These are phyloP conservation scores for Acorus calamus DNA, from an alignment of 106 monocot species.

Conservation along the genomic window DNA sequence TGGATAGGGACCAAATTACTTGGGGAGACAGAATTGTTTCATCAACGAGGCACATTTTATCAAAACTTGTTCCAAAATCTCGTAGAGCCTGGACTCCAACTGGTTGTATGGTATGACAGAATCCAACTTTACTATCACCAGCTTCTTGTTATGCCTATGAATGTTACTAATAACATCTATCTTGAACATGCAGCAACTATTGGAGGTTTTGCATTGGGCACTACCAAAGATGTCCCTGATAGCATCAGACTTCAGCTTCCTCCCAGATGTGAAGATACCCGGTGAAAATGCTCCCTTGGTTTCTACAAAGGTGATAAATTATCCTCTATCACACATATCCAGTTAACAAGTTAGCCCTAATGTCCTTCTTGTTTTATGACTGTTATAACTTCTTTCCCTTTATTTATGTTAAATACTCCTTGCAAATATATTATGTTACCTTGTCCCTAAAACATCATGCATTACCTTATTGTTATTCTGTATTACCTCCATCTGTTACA, in stretches of 20 bases:
- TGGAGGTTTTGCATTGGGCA: constrained; percentile 80
- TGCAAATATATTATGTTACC: no score
- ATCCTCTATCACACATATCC: no score
- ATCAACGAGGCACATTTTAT: constrained; percentile 29
- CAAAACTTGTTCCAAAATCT: constrained; percentile 85
- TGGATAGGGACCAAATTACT: constrained; percentile 23
- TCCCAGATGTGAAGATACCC: constrained; percentile 76
- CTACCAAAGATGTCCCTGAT: constrained; percentile 94
- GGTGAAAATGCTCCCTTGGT: constrained; percentile 96
- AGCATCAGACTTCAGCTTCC: constrained; percentile 91
- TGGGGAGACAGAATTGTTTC: constrained; percentile 23
- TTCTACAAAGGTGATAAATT: constrained; percentile 49
- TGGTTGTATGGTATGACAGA: constrained; percentile 65
- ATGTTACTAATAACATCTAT: not conserved
- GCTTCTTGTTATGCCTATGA: not conserved
- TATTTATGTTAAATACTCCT: no score
- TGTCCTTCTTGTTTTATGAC: no score
- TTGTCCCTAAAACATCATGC: no score
- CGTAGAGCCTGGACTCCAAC: constrained; percentile 86
- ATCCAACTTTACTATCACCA: not conserved
- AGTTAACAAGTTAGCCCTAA: no score
- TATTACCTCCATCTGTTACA: no score
- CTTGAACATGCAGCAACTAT: constrained; percentile 55
- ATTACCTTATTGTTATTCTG: no score
- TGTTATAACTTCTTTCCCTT: no score